Evolutionary conservation across 352 stramenopile species (phyloP), one percentile per base, ranked within the genome.

Genomic region (Elongisporangium anandrum): DNA sequence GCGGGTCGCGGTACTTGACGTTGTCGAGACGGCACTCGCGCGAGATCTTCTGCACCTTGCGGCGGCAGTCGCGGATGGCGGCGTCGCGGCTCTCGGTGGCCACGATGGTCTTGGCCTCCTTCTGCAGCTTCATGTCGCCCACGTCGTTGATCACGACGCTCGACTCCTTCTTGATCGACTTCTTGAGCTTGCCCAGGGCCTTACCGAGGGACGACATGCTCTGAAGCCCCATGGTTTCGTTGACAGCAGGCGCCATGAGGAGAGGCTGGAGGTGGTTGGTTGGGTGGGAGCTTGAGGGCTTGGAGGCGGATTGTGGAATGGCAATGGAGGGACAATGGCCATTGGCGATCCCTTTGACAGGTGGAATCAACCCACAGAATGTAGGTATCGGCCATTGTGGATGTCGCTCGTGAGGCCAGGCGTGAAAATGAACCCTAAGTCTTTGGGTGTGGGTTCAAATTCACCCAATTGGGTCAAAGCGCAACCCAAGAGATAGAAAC

Each of bases 1-100:
- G 70, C 45, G 70, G 70, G 57, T 78, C 70, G 57, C 70, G 70
- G 56, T 78, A 78, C 66, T 78, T 78, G 58, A 73, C 56, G 50
- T 78, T 78, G 57, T 72, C 60, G 56, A 71, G 62, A 56, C 69
- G 69, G 60, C 69, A 77, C 29, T 41, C 29, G 29, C 29, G 29
- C 29, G 29, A 41, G 29, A 41, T 41, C 29, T 41, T 41, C 29
- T 41, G 29, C 29, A 41, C 29, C 29, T 41, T 41, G 29, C 29
- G 29, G 29, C 29, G 29, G 29, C 29, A 41, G 29, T 41, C 29
- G 29, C 29, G 5, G 29, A 41, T 41, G 29, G 29, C 29, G 1
- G 6, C 29, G 29, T 41, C 29, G 5, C 29, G 29, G 29, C 29
- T 41, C 5, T 9, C 29, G 5, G 29, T 41, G 29, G 29, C 29